Evolutionary conservation across 441 rosid genomes (phyloP).

Genomic region (Euphorbia neoarborescens): DNA sequence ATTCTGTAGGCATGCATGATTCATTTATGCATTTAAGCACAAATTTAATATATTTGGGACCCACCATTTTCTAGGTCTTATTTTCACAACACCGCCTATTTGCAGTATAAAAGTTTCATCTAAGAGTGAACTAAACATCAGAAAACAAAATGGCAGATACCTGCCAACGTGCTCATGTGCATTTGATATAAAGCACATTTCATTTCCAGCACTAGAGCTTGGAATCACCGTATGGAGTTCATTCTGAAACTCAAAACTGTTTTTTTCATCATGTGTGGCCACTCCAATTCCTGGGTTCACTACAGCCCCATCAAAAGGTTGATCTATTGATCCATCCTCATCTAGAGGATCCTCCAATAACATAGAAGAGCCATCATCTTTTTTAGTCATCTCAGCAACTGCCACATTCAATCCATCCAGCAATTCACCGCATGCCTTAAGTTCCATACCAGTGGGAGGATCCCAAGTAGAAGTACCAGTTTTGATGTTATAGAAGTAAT

Average conservation of each 20-base stretch:
- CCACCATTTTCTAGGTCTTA: constrained; percentile 3
- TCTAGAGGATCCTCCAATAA: constrained; percentile 18
- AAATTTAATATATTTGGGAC: not conserved
- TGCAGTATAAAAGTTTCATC: not conserved
- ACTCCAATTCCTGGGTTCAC: constrained; percentile 12
- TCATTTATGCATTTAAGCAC: not conserved
- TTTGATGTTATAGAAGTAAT: constrained; percentile 52
- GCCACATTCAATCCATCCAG: constrained; percentile 25
- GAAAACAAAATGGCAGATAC: constrained; percentile 22
- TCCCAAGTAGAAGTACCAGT: constrained; percentile 64
- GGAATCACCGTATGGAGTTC: constrained; percentile 22
- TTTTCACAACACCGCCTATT: not conserved
- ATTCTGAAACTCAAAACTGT: constrained; percentile 21
- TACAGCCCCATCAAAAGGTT: constrained; percentile 23
- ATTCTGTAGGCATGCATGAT: constrained; percentile 5
- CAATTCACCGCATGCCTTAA: constrained; percentile 27
- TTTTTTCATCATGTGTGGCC: constrained; percentile 14
- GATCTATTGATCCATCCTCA: constrained; percentile 27
- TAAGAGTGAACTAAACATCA: not conserved
- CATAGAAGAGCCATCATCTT: constrained; percentile 19
- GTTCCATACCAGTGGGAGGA: constrained; percentile 63
- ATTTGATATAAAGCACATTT: constrained; percentile 18
- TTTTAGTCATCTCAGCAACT: constrained; percentile 29
- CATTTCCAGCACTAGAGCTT: constrained; percentile 18
- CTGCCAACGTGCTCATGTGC: constrained; percentile 24